Base-by-base conservation (phyloP, 2,329 filamentous ascomycete genomes). In the Macrophomina pseudophaseolina region DNA sequence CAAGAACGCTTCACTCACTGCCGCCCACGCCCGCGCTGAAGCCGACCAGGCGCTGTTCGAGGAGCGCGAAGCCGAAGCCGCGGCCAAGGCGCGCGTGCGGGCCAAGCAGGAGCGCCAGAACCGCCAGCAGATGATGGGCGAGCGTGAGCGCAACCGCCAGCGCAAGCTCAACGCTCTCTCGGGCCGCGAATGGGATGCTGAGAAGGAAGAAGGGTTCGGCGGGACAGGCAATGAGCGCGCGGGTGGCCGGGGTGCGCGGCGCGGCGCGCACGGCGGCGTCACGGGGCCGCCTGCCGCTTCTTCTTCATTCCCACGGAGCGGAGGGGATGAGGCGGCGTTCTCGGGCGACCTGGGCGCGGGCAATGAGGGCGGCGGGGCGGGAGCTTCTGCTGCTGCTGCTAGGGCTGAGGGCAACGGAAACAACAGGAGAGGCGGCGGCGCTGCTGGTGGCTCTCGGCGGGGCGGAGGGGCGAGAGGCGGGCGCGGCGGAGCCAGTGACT, bases 31-130 rank as follows among this genome's bases (percentile, higher is more conserved):
- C 1, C 83, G 87, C 32, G 87, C 88, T n/a, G 86, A 90, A 78
- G 87, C 87, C n/a, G 89, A 91, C 70, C 84, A 86, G 64, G 87
- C 87, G 3, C 85, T 84, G 0, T 90, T 89, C 73, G 83, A 87
- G 49, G 83, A 88, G 66, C 83, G 88, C n/a, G 88, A 91, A 72
- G 84, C 85, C 40, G 78, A 86, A 9, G 84, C 86, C 0, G 83
- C 83, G 28, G 81, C 84, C 70, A 83, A 86, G 54, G 75, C 78
- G 16, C 74, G 75, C 11, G 76, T 80, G 70, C 73, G 75, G 66
- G 79, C 84, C 68, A 77, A 76, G 66, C 65, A 73, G 5, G 84
- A 88, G 70, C 75, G 81, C 33, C 75, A 79, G 66, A 84, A 87
- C 67, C 76, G 86, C 40, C 84, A 84, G 67, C 82, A 84, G 64